Base-by-base conservation (phyloP, 148 eudicot genomes). In the Pharnaceum exiguum region DNA sequence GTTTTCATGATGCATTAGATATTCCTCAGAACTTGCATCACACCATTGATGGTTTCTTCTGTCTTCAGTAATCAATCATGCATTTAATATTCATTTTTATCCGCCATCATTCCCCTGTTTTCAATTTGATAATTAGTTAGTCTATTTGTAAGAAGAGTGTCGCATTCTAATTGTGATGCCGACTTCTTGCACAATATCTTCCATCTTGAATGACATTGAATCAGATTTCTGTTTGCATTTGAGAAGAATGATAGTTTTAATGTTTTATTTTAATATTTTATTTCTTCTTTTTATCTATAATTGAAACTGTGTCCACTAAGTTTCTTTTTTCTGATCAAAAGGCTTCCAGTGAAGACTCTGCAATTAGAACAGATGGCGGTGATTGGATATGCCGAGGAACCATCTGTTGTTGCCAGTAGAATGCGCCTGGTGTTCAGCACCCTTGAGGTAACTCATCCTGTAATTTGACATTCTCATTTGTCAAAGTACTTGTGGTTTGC, bases 271-370 rank as follows among this genome's bases (percentile, higher is more conserved):
- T n/a, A n/a, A n/a, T n/a, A n/a, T n/a, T n/a, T n/a, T n/a, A n/a
- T n/a, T n/a, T n/a, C n/a, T n/a, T n/a, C n/a, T 1, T 17, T 56
- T 49, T 17, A 17, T 28, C 44, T 36, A 11, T 46, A 5, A 10
- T 17, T 49, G n/a, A 51, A 52, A 45, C 0, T 28, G 2, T 25
- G 1, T 48, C 19, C 23, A 22, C 10, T 12, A 23, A 10, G 16
- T 33, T 50, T 36, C 25, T 5, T 43, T 35, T 65, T 8, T 25
- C 30, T 69, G 47, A 22, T 40, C 30, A 11, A 11, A 62, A 91
- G 98, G 98, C 90, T 91, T 57, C 98, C 98, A 3, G 98, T 88
- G 69, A 88, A 91, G 82, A 89, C 90, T 19, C 94, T 91, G 51
- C 98, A 91, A 65, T 71, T 91, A 51, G 98, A 91, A 83, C 98